Base-by-base conservation (phyloP, 2,329 filamentous ascomycete species). In the Beauveria pseudobassiana region DNA sequence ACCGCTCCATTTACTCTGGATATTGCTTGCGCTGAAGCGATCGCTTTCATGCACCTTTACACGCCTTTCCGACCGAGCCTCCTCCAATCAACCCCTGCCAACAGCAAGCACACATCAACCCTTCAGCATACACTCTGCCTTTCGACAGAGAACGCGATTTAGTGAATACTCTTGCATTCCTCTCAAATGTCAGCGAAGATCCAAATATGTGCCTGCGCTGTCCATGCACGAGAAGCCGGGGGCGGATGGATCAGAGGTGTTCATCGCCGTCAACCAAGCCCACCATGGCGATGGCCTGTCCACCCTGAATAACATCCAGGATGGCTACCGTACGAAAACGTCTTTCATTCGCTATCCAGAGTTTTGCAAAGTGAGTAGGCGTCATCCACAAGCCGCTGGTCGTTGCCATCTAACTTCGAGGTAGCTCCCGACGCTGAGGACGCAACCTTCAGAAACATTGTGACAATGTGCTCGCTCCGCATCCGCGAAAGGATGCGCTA, bases 401-500 rank as follows among this genome's bases (percentile, higher is more conserved):
- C 20, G 5, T n/a, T 18, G 40, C 40, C 43, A 59, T 62, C 30
- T 20, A 55, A 49, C 4, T 34, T 2, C 62, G 43, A 34, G 57
- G 53, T 52, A 60, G 57, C 6, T 52, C n/a, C 26, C 2, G 24
- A 52, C 16, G 38, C 57, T 20, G 64, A 70, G 26, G 42, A 65
- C 12, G 42, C 62, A 26, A 60, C 72, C 9, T 71, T 74, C 30
- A 56, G 14, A 16, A 66, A 65, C 5, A 69, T 74, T n/a, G 50
- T 75, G 5, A 62, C 65, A 2, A 73, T 74, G 69, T 74, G 71
- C 55, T 71, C 65, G 18, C 30, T 59, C 7, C 24, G 34, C 6
- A 51, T 59, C 20, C 28, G 34, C 8, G 24, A 24, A 7, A 69
- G 72, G 22, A 71, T 75, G 9, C 64, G 71, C 30, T 61, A 56